Percentiles rank a stretch among this genome's conserved stretches.
Conservation (phyloP, 164 flowering plant species). For the Macadamia integrifolia region DNA sequence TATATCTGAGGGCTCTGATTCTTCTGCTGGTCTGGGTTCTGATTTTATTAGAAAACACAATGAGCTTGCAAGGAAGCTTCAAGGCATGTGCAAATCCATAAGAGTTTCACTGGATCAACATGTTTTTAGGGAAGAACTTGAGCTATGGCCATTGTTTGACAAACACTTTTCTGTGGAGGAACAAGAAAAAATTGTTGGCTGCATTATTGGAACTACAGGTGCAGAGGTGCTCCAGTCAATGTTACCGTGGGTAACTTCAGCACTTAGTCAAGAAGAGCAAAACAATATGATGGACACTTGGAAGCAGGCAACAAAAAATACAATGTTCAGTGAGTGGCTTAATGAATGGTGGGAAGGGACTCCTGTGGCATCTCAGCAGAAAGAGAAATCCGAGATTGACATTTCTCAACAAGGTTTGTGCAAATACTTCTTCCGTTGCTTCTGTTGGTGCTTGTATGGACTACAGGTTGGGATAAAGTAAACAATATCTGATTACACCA, state of each 20-base stretch:
- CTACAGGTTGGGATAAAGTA: background rate
- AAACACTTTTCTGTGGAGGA: slow-evolving; percentile 87
- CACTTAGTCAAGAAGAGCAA: slow-evolving; percentile 88
- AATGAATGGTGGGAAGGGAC: slow-evolving; percentile 91
- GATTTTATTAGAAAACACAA: slow-evolving; percentile 39
- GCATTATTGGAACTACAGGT: slow-evolving; percentile 91
- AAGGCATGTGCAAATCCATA: slow-evolving; percentile 93
- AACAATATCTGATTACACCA: background rate
- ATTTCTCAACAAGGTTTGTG: slow-evolving; percentile 48
- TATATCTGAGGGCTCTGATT: slow-evolving; percentile 15
- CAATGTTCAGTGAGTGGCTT: slow-evolving; percentile 98
- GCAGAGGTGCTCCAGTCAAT: slow-evolving; percentile 96
- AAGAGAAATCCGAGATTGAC: slow-evolving; percentile 33
- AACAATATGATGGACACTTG: slow-evolving; percentile 90
- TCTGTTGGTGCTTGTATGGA: background rate
- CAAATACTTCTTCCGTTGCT: background rate
- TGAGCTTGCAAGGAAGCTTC: slow-evolving; percentile 77
- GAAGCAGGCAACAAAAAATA: slow-evolving; percentile 91
- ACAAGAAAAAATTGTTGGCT: slow-evolving; percentile 91
- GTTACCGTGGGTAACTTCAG: slow-evolving; percentile 97
- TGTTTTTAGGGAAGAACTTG: slow-evolving; percentile 84
- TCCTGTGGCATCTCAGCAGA: slow-evolving; percentile 29
- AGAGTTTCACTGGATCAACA: slow-evolving; percentile 85
- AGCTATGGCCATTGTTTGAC: slow-evolving; percentile 92
- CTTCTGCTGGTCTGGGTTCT: slow-evolving; percentile 16